Percentiles rank a stretch among this genome's conserved stretches.
Conservation (phyloP, 2,329 filamentous ascomycete species). For the Aspergillus amoenus region DNA sequence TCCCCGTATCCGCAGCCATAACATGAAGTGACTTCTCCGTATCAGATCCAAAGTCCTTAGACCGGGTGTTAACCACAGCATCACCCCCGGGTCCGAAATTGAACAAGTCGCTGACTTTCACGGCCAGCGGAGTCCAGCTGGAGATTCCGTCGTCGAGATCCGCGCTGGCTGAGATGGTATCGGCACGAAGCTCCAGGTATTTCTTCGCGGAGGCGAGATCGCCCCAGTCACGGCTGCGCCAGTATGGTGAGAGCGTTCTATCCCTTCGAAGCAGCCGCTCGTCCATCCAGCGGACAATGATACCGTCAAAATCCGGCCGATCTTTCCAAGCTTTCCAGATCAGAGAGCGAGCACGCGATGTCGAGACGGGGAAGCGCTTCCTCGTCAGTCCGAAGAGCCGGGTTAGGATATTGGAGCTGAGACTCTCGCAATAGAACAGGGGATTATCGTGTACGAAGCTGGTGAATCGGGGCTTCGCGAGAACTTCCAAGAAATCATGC, state of each 20-base stretch:
- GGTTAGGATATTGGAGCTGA: conserved; percentile 33
- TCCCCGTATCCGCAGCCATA: conserved; percentile 54
- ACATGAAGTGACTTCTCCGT: conserved; percentile 51
- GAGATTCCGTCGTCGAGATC: conserved; percentile 54
- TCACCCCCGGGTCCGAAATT: conserved; percentile 56
- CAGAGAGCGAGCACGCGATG: conserved; percentile 49
- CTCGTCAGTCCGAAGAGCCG: conserved; percentile 34
- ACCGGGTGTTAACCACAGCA: conserved; percentile 51
- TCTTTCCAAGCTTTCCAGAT: conserved; percentile 54
- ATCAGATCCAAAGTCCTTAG: conserved; percentile 50
- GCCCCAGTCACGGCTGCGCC: conserved; percentile 46
- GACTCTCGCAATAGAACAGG: conserved; percentile 48
- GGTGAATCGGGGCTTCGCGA: conserved; percentile 44
- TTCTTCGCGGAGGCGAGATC: conserved; percentile 44
- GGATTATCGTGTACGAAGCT: conserved; percentile 54
- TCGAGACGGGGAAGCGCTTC: conserved; percentile 44
- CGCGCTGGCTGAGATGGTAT: conserved; percentile 53
- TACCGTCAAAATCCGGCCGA: conserved; percentile 47
- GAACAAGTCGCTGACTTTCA: conserved; percentile 53
- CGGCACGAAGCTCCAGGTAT: conserved; percentile 47
- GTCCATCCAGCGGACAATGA: conserved; percentile 52
- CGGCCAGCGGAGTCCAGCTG: conserved; percentile 53
- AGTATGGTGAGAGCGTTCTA: conserved; percentile 47
- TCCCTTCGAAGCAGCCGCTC: conserved; percentile 50
- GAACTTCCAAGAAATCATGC: conserved; percentile 45